Percentiles rank a stretch among this genome's conserved stretches.
phyloP scores from a whole-genome alignment of 2,329 filamentous ascomycete genomes.

The Zymoseptoria brevis region DNA sequence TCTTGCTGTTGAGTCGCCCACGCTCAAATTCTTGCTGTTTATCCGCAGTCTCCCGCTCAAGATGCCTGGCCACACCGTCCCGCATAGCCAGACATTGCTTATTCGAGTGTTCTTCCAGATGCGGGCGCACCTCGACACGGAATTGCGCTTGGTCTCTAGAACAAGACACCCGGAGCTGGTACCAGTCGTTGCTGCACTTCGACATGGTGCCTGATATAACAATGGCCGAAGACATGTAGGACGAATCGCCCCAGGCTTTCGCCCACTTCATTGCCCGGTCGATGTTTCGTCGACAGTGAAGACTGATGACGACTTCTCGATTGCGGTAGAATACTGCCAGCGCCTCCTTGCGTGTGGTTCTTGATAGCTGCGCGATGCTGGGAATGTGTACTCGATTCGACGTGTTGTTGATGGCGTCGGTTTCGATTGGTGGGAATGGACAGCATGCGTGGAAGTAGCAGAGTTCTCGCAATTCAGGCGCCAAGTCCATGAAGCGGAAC shows the following conservation, averaged over 20 bases:
- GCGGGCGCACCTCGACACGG: background rate
- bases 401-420: constrained; percentile 5
- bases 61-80: background rate
- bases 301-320: constrained; percentile 6
- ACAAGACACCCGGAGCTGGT: background rate
- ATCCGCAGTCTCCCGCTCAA: background rate
- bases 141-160: constrained; percentile 2
- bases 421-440: constrained; percentile 8
- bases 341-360: constrained; percentile 2
- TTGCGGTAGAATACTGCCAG: constrained; percentile 7
- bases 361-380: constrained; percentile 3
- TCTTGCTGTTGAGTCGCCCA: background rate
- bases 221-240: constrained; percentile 1
- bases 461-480: constrained; percentile 3
- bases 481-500: constrained; percentile 5
- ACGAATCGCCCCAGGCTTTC: background rate
- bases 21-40: background rate
- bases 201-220: background rate
- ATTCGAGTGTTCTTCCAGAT: background rate
- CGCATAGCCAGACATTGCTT: background rate
- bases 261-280: constrained; percentile 3
- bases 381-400: constrained; percentile 2
- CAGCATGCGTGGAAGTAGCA: constrained; percentile 3
- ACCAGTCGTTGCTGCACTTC: background rate
- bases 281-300: constrained; percentile 5